Conservation (phyloP, 208 protist genomes). For the Leishmania lainsoni region DNA sequence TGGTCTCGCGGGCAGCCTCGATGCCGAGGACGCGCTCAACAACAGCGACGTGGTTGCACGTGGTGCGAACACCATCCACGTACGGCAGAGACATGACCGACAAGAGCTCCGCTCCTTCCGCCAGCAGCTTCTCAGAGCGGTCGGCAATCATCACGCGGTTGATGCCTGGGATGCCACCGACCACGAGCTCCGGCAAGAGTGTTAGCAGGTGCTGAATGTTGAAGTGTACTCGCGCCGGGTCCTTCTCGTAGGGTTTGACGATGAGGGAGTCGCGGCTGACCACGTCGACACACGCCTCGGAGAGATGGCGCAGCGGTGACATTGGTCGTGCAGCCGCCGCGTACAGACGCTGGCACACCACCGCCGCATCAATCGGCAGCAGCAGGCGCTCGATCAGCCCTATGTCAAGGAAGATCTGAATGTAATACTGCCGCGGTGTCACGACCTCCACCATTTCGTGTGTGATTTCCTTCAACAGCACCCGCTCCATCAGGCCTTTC, state of each 20-base stretch:
- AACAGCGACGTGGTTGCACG: constrained; percentile 98
- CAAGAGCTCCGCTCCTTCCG: constrained; percentile 93
- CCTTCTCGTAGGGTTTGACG: constrained; percentile 70
- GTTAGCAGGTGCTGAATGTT: constrained; percentile 88
- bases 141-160: constrained; percentile 96
- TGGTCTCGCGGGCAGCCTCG: constrained; percentile 96
- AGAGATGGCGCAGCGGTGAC: constrained; percentile 90
- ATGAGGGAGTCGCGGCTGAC: constrained; percentile 62
- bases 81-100: constrained; percentile 96
- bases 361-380: constrained; percentile 90
- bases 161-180: constrained; percentile 94
- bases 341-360: constrained; percentile 84
- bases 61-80: constrained; percentile 89
- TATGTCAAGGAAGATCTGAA: constrained; percentile 95
- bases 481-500: constrained; percentile 92
- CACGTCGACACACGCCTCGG: constrained; percentile 78
- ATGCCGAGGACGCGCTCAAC: constrained; percentile 97
- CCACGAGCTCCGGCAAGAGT: constrained; percentile 88
- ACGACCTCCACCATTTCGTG: constrained; percentile 90
- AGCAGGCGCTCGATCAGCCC: constrained; percentile 89
- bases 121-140: constrained; percentile 79
- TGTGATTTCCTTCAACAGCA: constrained; percentile 91
- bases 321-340: constrained; percentile 60
- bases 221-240: constrained; percentile 64
- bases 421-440: constrained; percentile 74